These are phyloP conservation scores for Chrysopogon serrulatus DNA, from an alignment of 176 grass and related monocot species.

Conservation along the genomic window DNA sequence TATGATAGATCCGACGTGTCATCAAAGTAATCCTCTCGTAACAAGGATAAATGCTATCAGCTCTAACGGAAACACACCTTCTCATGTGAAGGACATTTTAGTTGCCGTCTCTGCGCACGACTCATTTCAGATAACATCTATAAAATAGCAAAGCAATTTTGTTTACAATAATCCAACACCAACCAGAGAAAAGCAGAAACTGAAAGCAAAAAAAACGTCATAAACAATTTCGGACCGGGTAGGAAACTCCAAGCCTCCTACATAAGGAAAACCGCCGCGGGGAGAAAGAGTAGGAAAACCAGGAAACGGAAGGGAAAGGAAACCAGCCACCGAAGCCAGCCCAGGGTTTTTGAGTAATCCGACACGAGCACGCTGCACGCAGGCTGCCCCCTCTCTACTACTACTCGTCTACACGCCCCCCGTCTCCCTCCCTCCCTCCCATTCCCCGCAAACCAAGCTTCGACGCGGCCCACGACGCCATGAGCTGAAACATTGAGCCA, in stretches of 20 bases:
- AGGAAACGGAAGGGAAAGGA: neutral
- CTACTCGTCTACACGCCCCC: neutral
- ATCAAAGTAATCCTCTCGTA: neutral
- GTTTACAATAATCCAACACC: neutral
- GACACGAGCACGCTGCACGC: neutral
- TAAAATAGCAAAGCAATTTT: neutral
- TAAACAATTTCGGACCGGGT: neutral
- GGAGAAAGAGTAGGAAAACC: neutral
- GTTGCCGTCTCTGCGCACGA: rapidly evolving
- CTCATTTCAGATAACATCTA: neutral
- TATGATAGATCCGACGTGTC: neutral
- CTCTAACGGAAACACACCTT: neutral
- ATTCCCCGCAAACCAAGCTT: slow-evolving; percentile 19
- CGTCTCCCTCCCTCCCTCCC: neutral
- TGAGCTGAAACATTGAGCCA: slow-evolving; percentile 21
- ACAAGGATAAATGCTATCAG: rapidly evolving
- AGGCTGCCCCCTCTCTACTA: neutral
- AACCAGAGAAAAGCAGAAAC: neutral
- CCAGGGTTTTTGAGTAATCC: slow-evolving; percentile 46
- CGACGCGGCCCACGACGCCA: slow-evolving; percentile 21
- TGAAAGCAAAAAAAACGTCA: neutral
- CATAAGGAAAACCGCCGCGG: slow-evolving; percentile 25
- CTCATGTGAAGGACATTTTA: rapidly evolving
- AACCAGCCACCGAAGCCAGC: slow-evolving; percentile 21
- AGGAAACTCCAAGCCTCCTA: neutral